These are phyloP conservation scores for Lepidium campestre DNA, from an alignment of 441 rosid species.

Conservation along the genomic window DNA sequence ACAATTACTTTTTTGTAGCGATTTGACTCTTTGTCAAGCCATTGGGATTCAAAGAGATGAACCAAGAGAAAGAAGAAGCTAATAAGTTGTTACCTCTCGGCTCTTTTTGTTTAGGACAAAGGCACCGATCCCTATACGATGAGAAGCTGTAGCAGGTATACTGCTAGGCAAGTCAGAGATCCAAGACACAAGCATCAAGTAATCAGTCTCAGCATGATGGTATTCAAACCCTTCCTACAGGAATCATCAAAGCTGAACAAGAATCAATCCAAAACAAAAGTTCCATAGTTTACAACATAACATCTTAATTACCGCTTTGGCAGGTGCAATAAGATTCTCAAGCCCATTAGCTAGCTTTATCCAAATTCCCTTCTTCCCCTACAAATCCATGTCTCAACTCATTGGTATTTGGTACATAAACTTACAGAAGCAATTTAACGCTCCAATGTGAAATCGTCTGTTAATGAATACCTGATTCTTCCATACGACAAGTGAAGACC, in stretches of 20 bases:
- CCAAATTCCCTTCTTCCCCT: not conserved
- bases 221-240: constrained; percentile 57
- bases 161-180: constrained; percentile 35
- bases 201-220: constrained; percentile 70
- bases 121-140: constrained; percentile 63
- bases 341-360: not conserved
- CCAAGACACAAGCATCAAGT: constrained; percentile 67
- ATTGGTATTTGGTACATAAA: not conserved
- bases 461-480: not conserved
- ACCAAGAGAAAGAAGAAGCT: not conserved
- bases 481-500: not conserved
- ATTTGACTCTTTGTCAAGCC: not conserved
- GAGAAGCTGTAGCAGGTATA: constrained; percentile 59
- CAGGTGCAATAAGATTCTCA: not conserved
- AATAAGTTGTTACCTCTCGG: constrained; percentile 27
- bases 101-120: constrained; percentile 40
- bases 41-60: not conserved
- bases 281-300: not conserved
- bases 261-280: not conserved
- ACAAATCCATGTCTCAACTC: not conserved
- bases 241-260: not conserved
- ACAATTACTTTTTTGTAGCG: not conserved
- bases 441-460: not conserved
- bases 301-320: not conserved
- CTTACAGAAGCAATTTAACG: not conserved